phyloP scores from a whole-genome alignment of 257 asterid genomes.

The Solanum clarkiae region DNA sequence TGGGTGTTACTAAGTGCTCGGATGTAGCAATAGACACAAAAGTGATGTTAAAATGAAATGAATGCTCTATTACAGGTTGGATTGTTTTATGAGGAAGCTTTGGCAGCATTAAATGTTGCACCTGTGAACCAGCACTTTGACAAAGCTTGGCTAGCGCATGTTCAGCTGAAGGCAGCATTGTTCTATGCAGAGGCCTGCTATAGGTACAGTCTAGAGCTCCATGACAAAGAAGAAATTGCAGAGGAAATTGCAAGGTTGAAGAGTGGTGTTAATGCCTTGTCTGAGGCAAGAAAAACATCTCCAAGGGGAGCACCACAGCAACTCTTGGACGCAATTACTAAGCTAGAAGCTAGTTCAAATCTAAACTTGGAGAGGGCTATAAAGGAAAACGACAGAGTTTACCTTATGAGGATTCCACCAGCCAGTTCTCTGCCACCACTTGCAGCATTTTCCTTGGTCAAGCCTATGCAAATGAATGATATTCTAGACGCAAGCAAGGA shows the following conservation, averaged over 20 bases:
- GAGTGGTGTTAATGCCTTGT: conserved; percentile 58
- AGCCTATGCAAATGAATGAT: conserved; percentile 83
- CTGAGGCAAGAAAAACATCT: conserved; percentile 71
- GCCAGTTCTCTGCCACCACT: conserved; percentile 77
- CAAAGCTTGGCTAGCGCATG: conserved; percentile 83
- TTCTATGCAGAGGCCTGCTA: conserved; percentile 92
- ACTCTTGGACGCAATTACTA: conserved; percentile 71
- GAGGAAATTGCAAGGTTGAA: conserved; percentile 95
- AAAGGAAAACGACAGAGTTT: conserved; percentile 96
- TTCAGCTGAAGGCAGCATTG: conserved; percentile 86
- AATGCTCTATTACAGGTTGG: conserved; percentile 45
- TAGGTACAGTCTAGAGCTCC: conserved; percentile 82
- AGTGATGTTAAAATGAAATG: background rate
- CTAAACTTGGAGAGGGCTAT: conserved; percentile 74
- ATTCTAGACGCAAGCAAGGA: conserved; percentile 82
- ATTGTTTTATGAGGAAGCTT: conserved; percentile 82
- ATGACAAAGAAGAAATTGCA: conserved; percentile 90
- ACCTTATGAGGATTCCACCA: conserved; percentile 90
- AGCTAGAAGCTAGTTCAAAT: conserved; percentile 60
- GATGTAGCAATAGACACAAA: background rate
- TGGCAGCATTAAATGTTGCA: conserved; percentile 55
- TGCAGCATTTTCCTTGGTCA: conserved; percentile 85
- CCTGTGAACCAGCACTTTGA: conserved; percentile 92
- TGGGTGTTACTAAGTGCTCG: background rate
- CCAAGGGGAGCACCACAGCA: conserved; percentile 85